phyloP scores from a whole-genome alignment of 495 filamentous ascomycete species.

The Cercophora samala region DNA sequence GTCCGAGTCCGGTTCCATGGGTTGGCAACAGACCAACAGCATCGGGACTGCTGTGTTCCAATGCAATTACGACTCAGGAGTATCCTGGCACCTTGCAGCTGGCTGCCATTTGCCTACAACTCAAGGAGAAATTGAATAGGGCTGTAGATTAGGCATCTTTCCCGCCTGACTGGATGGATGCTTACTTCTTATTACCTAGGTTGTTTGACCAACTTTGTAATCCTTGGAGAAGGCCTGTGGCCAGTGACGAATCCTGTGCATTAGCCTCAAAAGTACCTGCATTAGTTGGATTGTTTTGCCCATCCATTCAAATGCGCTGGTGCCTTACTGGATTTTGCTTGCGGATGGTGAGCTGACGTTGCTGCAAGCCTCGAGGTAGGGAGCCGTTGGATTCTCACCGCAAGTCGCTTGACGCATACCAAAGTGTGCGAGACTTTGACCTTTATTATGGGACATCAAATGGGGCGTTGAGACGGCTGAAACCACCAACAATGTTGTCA shows the following conservation, averaged over 20 bases:
- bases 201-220: not conserved
- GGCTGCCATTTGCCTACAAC: not conserved
- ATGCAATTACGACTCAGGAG: not conserved
- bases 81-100: not conserved
- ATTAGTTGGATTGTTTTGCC: not conserved
- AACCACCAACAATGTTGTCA: too few relatives aligned
- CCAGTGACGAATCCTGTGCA: not conserved
- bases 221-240: not conserved
- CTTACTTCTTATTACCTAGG: too few relatives aligned
- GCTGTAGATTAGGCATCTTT: not conserved
- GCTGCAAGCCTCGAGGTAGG: not conserved
- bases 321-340: not conserved
- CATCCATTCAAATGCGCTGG: not conserved
- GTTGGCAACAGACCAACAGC: not conserved
- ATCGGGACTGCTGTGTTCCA: not conserved
- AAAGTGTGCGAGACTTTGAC: too few relatives aligned
- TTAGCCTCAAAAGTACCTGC: not conserved
- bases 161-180: not conserved
- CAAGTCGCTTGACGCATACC: not conserved
- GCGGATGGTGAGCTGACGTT: not conserved
- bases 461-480: too few relatives aligned
- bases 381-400: not conserved
- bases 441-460: too few relatives aligned
- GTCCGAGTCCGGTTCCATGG: not conserved
- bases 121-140: not conserved